These are phyloP conservation scores for Rubus idaeus DNA, from an alignment of 306 rosid genomes.

Conservation along the genomic window DNA sequence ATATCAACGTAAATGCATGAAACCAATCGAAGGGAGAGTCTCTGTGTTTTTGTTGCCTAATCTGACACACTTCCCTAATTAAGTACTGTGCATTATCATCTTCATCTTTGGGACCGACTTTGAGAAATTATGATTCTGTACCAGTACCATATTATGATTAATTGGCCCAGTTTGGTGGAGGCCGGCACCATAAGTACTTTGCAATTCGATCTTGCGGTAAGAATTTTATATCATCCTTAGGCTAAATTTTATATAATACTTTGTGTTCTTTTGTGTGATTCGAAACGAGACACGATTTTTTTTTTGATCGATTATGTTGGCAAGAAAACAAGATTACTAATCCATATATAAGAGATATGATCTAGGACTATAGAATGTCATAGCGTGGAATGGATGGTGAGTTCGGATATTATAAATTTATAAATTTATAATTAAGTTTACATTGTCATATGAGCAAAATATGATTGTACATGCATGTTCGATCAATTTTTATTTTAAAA, in stretches of 20 bases:
- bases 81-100: slow-evolving; percentile 13
- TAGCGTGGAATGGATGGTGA: background rate
- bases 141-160: background rate
- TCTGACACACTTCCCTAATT: slow-evolving; percentile 33
- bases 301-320: too few relatives aligned
- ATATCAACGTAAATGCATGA: slow-evolving; percentile 2
- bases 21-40: slow-evolving; percentile 11
- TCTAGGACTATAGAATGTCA: too few relatives aligned
- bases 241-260: background rate
- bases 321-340: background rate
- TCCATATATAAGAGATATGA: background rate
- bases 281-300: background rate
- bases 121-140: slow-evolving; percentile 21
- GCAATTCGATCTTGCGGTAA: slow-evolving; percentile 3
- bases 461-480: background rate
- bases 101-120: slow-evolving; percentile 27
- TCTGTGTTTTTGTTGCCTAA: slow-evolving; percentile 24
- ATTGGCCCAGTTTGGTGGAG: slow-evolving; percentile 23
- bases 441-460: background rate
- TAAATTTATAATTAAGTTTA: background rate
- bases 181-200: slow-evolving; percentile 12
- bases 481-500: background rate
- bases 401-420: background rate
- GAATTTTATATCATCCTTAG: background rate
- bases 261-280: background rate